phyloP scores from a whole-genome alignment of 345 rosid genomes.

The Populus nigra region DNA sequence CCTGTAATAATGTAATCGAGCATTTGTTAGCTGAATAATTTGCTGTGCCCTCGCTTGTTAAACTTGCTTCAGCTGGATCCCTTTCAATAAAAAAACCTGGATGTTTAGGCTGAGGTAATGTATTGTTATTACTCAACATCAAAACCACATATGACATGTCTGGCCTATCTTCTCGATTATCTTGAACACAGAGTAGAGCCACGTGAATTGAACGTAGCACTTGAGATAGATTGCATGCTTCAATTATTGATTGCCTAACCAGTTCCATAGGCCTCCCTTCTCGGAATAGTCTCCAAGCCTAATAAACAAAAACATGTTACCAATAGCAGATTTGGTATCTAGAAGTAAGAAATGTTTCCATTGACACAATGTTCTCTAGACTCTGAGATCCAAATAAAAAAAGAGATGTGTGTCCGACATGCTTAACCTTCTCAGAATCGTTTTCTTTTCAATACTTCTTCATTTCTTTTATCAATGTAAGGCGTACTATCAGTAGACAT shows the following conservation, averaged over 20 bases:
- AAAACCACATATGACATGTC: not conserved
- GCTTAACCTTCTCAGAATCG: not conserved
- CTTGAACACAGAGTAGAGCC: not conserved
- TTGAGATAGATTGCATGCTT: not conserved
- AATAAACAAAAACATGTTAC: not conserved
- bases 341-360: not conserved
- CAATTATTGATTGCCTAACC: not conserved
- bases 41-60: not conserved
- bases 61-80: not conserved
- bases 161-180: not conserved
- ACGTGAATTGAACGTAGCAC: not conserved
- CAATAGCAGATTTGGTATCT: not conserved
- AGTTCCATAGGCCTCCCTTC: not conserved
- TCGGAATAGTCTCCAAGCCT: not conserved
- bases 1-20: not conserved
- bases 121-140: not conserved
- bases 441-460: not conserved
- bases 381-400: not conserved
- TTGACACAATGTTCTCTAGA: not conserved
- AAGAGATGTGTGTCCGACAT: not conserved
- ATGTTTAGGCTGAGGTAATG: not conserved
- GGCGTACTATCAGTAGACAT: not conserved
- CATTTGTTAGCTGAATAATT: not conserved
- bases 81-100: not conserved
- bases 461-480: not conserved